These are phyloP conservation scores for Zarea fungicola DNA, from an alignment of 2,329 filamentous ascomycete genomes.

Conservation along the genomic window DNA sequence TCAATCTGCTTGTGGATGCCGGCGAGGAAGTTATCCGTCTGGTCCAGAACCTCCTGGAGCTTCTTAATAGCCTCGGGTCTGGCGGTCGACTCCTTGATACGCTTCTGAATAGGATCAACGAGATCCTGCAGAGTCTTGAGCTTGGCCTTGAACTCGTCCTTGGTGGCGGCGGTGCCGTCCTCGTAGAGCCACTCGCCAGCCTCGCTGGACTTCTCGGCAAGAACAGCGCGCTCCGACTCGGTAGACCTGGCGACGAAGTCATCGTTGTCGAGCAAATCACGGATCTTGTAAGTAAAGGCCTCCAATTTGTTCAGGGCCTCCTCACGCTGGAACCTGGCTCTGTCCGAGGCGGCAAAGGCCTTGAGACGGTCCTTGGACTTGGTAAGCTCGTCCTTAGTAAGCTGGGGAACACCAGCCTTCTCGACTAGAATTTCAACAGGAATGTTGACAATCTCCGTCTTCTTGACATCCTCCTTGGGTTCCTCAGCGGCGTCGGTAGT, in stretches of 20 bases:
- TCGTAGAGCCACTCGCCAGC: slow-evolving; percentile 88
- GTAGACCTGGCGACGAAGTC: slow-evolving; percentile 69
- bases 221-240: slow-evolving; percentile 56
- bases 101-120: slow-evolving; percentile 69
- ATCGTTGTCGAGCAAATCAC: slow-evolving; percentile 75
- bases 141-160: slow-evolving; percentile 68
- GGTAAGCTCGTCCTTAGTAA: slow-evolving; percentile 44
- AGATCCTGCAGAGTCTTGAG: slow-evolving; percentile 73
- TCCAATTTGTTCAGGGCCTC: slow-evolving; percentile 92
- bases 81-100: slow-evolving; percentile 65
- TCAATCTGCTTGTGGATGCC: slow-evolving; percentile 65
- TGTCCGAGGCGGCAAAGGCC: slow-evolving; percentile 83
- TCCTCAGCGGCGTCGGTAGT: slow-evolving; percentile 33
- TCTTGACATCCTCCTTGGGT: slow-evolving; percentile 50
- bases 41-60: slow-evolving; percentile 65
- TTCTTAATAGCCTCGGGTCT: slow-evolving; percentile 65
- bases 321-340: slow-evolving; percentile 68
- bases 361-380: slow-evolving; percentile 64
- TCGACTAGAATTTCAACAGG: slow-evolving; percentile 45
- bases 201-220: slow-evolving; percentile 63
- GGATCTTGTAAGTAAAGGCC: slow-evolving; percentile 81
- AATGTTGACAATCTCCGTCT: slow-evolving; percentile 54
- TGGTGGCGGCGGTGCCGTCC: slow-evolving; percentile 71
- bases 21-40: slow-evolving; percentile 64
- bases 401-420: slow-evolving; percentile 44